Evolutionary conservation across 225 moss, liverwort and hornwort species (phyloP).

Genomic region (Pleurozium schreberi): DNA sequence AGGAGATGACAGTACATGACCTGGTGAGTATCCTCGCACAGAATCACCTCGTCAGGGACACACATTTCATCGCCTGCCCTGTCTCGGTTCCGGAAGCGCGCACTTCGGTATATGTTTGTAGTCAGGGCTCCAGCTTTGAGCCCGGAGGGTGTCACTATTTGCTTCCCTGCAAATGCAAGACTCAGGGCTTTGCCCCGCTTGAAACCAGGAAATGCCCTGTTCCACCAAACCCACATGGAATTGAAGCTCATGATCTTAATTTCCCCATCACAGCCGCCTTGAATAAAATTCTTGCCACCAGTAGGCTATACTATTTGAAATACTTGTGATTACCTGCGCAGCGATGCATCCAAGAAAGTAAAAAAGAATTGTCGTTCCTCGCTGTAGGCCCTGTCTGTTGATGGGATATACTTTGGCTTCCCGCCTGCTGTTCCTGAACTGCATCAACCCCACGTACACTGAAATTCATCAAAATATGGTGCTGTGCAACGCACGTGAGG

Average conservation of each 20-base stretch:
- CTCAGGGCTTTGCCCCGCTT: not conserved
- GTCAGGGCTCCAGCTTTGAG: not conserved
- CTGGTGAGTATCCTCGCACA: not conserved
- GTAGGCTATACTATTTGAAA: not conserved
- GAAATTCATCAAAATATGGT: not conserved
- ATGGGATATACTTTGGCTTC: slow-evolving; percentile 37
- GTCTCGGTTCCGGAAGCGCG: not conserved
- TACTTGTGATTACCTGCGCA: not conserved
- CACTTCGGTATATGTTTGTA: not conserved
- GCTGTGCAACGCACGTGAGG: not conserved
- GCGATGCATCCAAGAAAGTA: not conserved
- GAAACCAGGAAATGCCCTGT: slow-evolving; percentile 3
- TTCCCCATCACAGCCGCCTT: too few relatives aligned
- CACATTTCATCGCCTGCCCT: not conserved
- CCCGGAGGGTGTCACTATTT: slow-evolving; percentile 1
- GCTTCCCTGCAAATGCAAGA: slow-evolving; percentile 7
- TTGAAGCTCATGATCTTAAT: too few relatives aligned
- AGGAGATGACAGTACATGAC: slow-evolving; percentile 67
- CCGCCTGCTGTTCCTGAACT: slow-evolving; percentile 71
- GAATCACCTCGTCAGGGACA: slow-evolving; percentile 24
- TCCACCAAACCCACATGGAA: not conserved
- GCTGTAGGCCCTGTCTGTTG: not conserved
- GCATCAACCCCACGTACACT: not conserved
- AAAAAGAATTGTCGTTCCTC: not conserved
- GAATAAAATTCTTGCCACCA: not conserved